Conservation (phyloP, 139 green algal species). For the Tetraselmis chui region DNA sequence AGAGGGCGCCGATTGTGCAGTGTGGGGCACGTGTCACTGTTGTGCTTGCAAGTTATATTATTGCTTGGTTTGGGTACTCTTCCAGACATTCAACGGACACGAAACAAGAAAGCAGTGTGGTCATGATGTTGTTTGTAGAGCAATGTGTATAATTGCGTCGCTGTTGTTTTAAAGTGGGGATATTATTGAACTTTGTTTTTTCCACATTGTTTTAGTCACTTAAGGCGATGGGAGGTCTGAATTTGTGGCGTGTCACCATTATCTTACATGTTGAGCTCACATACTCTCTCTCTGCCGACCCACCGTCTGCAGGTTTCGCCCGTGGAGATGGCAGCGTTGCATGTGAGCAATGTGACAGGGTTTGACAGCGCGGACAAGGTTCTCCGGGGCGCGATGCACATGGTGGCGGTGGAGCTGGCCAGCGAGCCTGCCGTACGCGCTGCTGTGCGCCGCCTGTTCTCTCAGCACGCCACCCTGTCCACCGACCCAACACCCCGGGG, state of each 20-base stretch:
- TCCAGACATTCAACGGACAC: too few relatives aligned
- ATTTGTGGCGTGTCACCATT: constrained; percentile 4
- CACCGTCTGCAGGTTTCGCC: constrained; percentile 6
- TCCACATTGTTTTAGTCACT: too few relatives aligned
- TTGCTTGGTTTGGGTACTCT: too few relatives aligned
- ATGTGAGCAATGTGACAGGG: constrained; percentile 14
- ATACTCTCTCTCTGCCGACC: constrained; percentile 21
- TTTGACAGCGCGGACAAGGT: constrained; percentile 24
- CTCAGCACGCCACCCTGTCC: not conserved
- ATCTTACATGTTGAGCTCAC: not conserved
- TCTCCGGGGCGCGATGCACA: constrained; percentile 27
- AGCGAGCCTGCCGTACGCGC: constrained; percentile 36
- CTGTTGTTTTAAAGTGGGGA: too few relatives aligned
- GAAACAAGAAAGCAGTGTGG: too few relatives aligned
- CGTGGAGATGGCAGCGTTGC: constrained; percentile 21
- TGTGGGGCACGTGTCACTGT: too few relatives aligned
- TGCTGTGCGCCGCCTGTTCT: constrained; percentile 24
- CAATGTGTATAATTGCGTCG: too few relatives aligned
- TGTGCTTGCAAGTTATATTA: too few relatives aligned
- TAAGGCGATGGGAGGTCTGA: too few relatives aligned
- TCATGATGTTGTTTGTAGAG: too few relatives aligned
- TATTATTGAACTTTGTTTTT: too few relatives aligned
- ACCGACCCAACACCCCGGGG: not conserved
- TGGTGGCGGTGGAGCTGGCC: constrained; percentile 40
- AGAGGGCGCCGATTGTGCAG: too few relatives aligned